Evolutionary conservation across 805 yeast genomes (phyloP), one percentile per base, ranked within the genome.

Genomic region (Candida chilensis): DNA sequence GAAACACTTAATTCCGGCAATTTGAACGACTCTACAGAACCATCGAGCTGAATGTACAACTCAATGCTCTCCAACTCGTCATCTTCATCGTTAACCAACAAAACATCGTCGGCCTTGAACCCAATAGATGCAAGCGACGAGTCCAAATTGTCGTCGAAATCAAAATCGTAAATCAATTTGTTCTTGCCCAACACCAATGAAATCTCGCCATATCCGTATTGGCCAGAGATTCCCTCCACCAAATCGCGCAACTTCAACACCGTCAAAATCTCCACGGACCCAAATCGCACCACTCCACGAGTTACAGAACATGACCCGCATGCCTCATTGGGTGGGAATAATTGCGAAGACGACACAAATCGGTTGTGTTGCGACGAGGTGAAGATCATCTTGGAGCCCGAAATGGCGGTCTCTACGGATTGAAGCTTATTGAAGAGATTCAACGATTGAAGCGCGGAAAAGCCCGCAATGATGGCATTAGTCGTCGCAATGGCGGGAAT

Each of bases 401-500:
- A 38, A 6, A 52, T 40, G 10, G 54, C 50, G 3, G 53, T 51
- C 7, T 20, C 13, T 1, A 31, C 24, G 13, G 7, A n/a, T 11
- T 22, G 8, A 4, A 33, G 32, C 17, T 51, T 39, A 2, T 45
- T 42, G 40, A 58, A 80, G 44, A 32, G 74, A 50, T 49, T 71
- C 28, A 87, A 55, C 0, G 94, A 81, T 22, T 79, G 74, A 24
- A 90, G 50, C 3, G 87, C 78, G 11, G 92, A 80, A 40, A 86
- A 70, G 0, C 98, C 98, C 0, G 96, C 87, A 42, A 92, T 78
- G 10, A 92, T 79, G 1, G 98, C 97, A 52, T 92, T 92, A 3
- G 96, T 90, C 2, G 98, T 92, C 5, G 98, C 97, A 42, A 94
- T 88, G 0, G 98, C 98, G 0, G 99, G 98, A 24, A 92, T 92